phyloP scores from a whole-genome alignment of 208 protist genomes.

The Borovskyia barvae region DNA sequence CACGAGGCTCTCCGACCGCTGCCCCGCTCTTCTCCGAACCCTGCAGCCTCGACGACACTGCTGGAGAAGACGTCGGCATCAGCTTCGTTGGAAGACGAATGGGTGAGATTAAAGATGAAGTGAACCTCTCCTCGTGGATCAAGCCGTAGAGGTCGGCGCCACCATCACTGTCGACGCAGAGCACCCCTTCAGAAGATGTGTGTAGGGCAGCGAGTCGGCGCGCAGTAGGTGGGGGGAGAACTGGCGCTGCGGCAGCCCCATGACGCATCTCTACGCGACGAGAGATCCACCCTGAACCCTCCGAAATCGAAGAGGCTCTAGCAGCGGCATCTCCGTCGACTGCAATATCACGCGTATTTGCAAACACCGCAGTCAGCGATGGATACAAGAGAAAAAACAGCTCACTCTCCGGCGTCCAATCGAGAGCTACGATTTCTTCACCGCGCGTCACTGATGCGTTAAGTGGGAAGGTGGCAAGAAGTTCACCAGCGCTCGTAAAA shows the following conservation, averaged over 20 bases:
- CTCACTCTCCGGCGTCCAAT: constrained; percentile 48
- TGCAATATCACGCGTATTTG: constrained; percentile 7
- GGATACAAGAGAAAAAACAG: constrained; percentile 29
- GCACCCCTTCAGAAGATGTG: background rate
- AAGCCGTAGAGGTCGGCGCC: constrained; percentile 6
- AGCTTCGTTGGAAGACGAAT: constrained; percentile 3
- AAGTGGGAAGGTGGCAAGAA: constrained; percentile 17
- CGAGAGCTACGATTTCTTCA: constrained; percentile 5
- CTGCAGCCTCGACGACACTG: background rate
- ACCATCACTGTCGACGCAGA: constrained; percentile 7
- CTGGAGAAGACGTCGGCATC: too few relatives aligned
- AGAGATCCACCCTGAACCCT: background rate
- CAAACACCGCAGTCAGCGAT: constrained; percentile 28
- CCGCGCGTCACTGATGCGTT: constrained; percentile 1
- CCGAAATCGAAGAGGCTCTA: too few relatives aligned
- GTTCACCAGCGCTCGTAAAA: constrained; percentile 39
- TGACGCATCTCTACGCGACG: background rate
- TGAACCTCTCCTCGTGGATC: constrained; percentile 16
- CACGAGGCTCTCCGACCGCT: background rate
- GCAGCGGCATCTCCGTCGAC: background rate
- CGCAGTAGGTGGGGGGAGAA: background rate
- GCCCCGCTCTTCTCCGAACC: background rate
- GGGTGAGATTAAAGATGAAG: background rate
- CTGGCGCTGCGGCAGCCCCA: background rate
- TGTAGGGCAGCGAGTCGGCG: background rate